Evolutionary conservation across 202 grass and related monocot species (phyloP).

Genomic region (Alloteropsis angusta): DNA sequence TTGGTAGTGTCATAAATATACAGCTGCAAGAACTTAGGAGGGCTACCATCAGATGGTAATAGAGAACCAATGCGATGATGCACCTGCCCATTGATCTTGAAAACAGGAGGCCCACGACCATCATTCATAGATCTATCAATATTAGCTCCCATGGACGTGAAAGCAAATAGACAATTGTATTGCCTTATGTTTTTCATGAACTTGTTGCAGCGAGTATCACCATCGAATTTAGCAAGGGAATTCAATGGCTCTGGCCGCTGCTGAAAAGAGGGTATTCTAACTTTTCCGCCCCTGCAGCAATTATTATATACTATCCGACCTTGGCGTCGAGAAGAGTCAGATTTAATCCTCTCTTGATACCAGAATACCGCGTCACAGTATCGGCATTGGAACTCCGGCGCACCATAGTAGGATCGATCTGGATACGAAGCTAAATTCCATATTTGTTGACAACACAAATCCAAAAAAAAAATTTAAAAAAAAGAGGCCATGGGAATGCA

Average conservation of each 20-base stretch:
- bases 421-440: too few species aligned
- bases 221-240: background rate
- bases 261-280: background rate
- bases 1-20: background rate
- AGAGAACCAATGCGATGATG: background rate
- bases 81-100: background rate
- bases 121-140: background rate
- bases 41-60: background rate
- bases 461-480: too few species aligned
- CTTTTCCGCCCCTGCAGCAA: background rate
- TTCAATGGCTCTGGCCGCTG: background rate
- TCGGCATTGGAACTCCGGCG: too few species aligned
- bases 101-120: background rate
- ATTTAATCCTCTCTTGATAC: background rate
- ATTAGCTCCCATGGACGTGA: background rate
- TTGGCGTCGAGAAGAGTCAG: background rate
- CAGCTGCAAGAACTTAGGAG: background rate
- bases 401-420: too few species aligned
- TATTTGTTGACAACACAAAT: too few species aligned
- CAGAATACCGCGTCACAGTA: background rate
- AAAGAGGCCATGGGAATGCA: too few species aligned
- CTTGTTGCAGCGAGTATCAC: background rate
- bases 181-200: background rate
- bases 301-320: background rate
- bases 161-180: background rate